These are phyloP conservation scores for Aspergillus bridgeri DNA, from an alignment of 495 filamentous ascomycete species.

Conservation along the genomic window DNA sequence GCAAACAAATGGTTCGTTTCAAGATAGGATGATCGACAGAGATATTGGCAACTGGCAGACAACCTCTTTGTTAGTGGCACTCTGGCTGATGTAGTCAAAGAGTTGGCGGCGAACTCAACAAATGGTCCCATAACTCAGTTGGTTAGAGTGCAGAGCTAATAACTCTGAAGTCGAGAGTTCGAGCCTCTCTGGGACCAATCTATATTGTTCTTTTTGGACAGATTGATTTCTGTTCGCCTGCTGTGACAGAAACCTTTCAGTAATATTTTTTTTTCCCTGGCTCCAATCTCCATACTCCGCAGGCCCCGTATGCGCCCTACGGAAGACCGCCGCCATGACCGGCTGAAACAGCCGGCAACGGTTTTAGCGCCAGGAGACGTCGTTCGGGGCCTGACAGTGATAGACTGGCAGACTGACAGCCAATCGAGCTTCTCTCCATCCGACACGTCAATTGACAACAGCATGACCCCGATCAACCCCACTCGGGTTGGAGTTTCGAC, in stretches of 20 bases:
- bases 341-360: background rate
- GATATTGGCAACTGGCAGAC: too few relatives aligned
- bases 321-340: background rate
- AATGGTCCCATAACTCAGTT: background rate
- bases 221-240: too few relatives aligned
- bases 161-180: slow-evolving; percentile 4
- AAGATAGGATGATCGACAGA: too few relatives aligned
- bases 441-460: background rate
- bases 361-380: background rate
- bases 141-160: slow-evolving; percentile 1
- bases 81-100: background rate
- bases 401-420: too few relatives aligned
- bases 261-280: too few relatives aligned
- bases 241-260: too few relatives aligned
- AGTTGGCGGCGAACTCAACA: background rate
- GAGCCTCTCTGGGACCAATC: background rate
- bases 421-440: background rate
- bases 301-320: too few relatives aligned
- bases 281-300: background rate
- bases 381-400: background rate
- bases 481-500: background rate
- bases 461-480: too few relatives aligned
- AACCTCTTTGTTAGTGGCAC: too few relatives aligned
- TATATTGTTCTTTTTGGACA: background rate
- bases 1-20: too few relatives aligned